Conservation (phyloP, 352 stramenopile genomes). For the Phytophthora pini region DNA sequence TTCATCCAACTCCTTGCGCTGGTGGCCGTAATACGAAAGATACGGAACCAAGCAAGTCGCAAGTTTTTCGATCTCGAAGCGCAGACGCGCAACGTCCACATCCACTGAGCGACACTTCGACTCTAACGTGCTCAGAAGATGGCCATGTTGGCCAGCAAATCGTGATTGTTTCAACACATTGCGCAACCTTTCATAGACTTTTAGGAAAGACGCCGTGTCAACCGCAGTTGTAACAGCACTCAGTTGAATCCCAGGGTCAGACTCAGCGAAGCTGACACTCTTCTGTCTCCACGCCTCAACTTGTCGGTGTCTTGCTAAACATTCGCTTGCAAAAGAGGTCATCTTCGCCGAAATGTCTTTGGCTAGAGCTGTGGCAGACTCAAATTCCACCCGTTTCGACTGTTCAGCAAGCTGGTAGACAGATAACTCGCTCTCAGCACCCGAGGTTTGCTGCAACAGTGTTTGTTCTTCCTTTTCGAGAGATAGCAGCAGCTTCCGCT, state of each 20-base stretch:
- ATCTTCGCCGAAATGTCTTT: slow-evolving; percentile 31
- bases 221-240: slow-evolving; percentile 13
- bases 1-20: slow-evolving; percentile 47
- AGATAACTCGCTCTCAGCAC: slow-evolving; percentile 16
- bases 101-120: slow-evolving; percentile 43
- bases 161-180: slow-evolving; percentile 15
- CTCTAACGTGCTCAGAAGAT: slow-evolving; percentile 36
- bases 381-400: slow-evolving; percentile 9
- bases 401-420: slow-evolving; percentile 11
- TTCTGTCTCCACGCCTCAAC: slow-evolving; percentile 50
- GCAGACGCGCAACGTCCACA: slow-evolving; percentile 34
- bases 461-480: slow-evolving; percentile 39
- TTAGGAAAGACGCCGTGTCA: slow-evolving; percentile 37
- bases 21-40: slow-evolving; percentile 45
- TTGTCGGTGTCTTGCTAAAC: slow-evolving; percentile 54
- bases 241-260: slow-evolving; percentile 13
- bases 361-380: slow-evolving; percentile 4
- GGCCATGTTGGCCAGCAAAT: slow-evolving; percentile 16
- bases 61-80: slow-evolving; percentile 36
- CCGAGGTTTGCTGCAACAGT: slow-evolving; percentile 19
- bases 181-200: slow-evolving; percentile 19
- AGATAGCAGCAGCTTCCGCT: slow-evolving; percentile 23
- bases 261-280: slow-evolving; percentile 31
- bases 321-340: slow-evolving; percentile 51
- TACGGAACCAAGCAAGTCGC: slow-evolving; percentile 41